phyloP scores from a whole-genome alignment of 768 basidiomycete genomes.

The Pleurotus tuber-regium region DNA sequence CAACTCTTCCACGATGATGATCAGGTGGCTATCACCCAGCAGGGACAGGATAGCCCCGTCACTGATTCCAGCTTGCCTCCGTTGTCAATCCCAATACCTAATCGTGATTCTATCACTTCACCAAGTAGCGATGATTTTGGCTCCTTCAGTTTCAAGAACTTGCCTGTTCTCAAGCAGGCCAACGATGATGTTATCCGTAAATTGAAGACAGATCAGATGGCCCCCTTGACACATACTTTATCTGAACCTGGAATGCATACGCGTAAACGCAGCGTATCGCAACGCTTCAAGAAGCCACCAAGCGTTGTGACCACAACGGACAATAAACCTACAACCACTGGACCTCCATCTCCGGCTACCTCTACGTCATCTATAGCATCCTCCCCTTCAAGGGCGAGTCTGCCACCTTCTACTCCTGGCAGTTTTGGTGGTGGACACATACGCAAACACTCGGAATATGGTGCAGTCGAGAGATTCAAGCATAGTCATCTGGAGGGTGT shows the following conservation, averaged over 20 bases:
- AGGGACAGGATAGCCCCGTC: slow-evolving; percentile 46
- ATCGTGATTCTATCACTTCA: slow-evolving; percentile 41
- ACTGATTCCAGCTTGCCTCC: slow-evolving; percentile 35
- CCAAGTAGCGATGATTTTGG: slow-evolving; percentile 90
- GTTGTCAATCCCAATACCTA: slow-evolving; percentile 42
- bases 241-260: slow-evolving; percentile 62
- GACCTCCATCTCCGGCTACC: slow-evolving; percentile 88
- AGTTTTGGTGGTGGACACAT: slow-evolving; percentile 51
- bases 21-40: slow-evolving; percentile 50
- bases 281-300: slow-evolving; percentile 77
- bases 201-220: slow-evolving; percentile 87
- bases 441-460: slow-evolving; percentile 88
- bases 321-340: slow-evolving; percentile 58
- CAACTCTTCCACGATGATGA: slow-evolving; percentile 94
- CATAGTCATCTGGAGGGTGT: slow-evolving; percentile 74
- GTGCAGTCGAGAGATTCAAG: slow-evolving; percentile 87
- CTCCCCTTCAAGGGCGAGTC: slow-evolving; percentile 75
- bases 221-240: slow-evolving; percentile 71
- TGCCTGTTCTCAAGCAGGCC: slow-evolving; percentile 93
- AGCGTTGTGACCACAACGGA: slow-evolving; percentile 73
- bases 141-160: slow-evolving; percentile 96
- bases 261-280: slow-evolving; percentile 80
- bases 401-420: slow-evolving; percentile 71
- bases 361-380: slow-evolving; percentile 91
- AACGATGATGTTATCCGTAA: slow-evolving; percentile 98